Conservation (phyloP, 345 rosid genomes). For the Abelmoschus esculentus region DNA sequence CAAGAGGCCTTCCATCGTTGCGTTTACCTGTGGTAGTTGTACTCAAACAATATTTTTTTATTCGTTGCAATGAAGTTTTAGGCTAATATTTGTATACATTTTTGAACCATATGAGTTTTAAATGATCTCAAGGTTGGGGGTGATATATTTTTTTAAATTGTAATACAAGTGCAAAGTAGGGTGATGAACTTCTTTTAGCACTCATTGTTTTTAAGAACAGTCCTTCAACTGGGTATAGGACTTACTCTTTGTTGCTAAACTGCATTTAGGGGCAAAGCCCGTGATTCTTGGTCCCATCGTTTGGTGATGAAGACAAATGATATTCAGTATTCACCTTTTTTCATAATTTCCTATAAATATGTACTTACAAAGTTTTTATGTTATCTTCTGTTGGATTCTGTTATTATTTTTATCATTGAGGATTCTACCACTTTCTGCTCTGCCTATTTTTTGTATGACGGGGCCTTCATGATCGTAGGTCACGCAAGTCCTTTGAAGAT, state of each 20-base stretch:
- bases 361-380: neutral
- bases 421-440: neutral
- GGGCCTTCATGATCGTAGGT: constrained; percentile 1
- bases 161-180: neutral
- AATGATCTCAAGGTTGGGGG: neutral
- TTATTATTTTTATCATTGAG: neutral
- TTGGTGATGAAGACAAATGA: neutral
- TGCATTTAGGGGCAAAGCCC: neutral
- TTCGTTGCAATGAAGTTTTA: neutral
- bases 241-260: neutral
- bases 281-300: neutral
- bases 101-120: neutral
- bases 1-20: constrained; percentile 61
- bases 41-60: constrained; percentile 21
- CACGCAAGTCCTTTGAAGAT: neutral
- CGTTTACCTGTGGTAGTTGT: constrained; percentile 89
- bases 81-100: neutral
- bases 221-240: too few relatives aligned
- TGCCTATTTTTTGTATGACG: neutral
- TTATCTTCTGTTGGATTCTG: neutral
- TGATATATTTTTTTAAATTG: neutral
- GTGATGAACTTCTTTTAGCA: neutral
- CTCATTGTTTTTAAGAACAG: neutral
- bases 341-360: neutral
- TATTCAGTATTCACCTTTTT: neutral